Evolutionary conservation across 805 yeast species (phyloP), one percentile per base, ranked within the genome.

Genomic region (Lipomyces spencermartinsiae): DNA sequence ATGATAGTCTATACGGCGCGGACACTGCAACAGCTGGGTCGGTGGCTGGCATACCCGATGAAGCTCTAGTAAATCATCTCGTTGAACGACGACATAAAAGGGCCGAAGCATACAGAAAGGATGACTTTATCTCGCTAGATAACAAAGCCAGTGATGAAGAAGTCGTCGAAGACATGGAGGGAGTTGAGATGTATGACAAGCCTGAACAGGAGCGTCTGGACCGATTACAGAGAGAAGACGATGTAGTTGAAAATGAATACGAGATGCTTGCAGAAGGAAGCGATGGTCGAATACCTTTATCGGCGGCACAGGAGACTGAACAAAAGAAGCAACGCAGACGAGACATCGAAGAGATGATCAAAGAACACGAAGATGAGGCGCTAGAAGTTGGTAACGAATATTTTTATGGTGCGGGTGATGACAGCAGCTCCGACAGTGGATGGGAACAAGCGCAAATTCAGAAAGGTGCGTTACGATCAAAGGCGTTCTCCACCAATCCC

Each of bases 381-480:
- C 37, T 57, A 14, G 64, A 59, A 12, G 53, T 39, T 8, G 60
- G 56, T 22, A 51, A 63, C n/a, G 65, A 63, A 12, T 37, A 63
- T 57, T 37, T 56, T 16, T 62, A 66, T 35, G 58, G 43, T 54
- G 65, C 59, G 4, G 62, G 10, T 8, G 66, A 29, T 35, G 71
- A 61, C 22, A 58, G 62, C 29, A 68, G 64, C 4, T 61, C 64
- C 29, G 71, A 68, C 25, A 61, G 64, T 22, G 67, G 63, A 5
- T 69, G 72, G 72, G 72, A 69, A 46, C 56, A 68, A 19, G 72
- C 71, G 14, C 72, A 69, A 53, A 46, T 69, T 7, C 33, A 31
- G 58, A 68, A 68, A 37, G 72, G 71, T 29, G 69, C 64, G 9
- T 66, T 62, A 58, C 64, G 71, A 14, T 39, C 37, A 46, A 35